A percentile compares a stretch with the other conserved stretches of the same genome.
phyloP scores from a whole-genome alignment of 148 eudicot species.

The Agrostemma githago region DNA sequence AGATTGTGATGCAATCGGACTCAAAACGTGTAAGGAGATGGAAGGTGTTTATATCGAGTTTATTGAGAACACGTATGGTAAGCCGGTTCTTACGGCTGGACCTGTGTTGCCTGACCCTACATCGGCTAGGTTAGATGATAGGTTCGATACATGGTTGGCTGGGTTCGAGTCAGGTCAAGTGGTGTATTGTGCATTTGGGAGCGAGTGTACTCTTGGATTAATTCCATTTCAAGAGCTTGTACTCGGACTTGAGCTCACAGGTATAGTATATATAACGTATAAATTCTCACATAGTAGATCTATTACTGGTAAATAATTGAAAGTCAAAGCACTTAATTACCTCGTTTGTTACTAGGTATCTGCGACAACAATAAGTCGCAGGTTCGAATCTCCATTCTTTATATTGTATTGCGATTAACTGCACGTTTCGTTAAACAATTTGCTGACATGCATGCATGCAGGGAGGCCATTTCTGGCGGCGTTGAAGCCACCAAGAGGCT shows the following conservation, averaged over 20 bases:
- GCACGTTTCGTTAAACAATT: too few species aligned
- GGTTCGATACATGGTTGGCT: constrained; percentile 32
- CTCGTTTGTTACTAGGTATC: too few species aligned
- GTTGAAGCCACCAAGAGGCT: neutral
- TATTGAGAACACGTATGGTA: constrained; percentile 4
- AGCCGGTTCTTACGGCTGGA: constrained; percentile 30
- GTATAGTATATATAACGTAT: too few species aligned
- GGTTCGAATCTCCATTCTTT: too few species aligned
- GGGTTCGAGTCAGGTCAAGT: constrained; percentile 25
- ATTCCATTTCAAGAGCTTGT: constrained; percentile 38
- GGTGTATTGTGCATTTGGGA: constrained; percentile 47
- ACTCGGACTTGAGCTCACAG: constrained; percentile 47
- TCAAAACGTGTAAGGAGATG: constrained; percentile 31
- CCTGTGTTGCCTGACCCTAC: constrained; percentile 30
- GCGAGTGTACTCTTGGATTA: too few species aligned
- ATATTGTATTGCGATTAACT: too few species aligned
- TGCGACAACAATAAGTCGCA: too few species aligned
- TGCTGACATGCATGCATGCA: too few species aligned
- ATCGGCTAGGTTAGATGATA: constrained; percentile 26
- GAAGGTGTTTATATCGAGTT: constrained; percentile 27
- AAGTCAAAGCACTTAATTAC: too few species aligned
- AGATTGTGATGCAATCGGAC: constrained; percentile 19
- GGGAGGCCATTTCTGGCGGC: neutral
- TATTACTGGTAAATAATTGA: too few species aligned
- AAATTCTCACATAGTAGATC: too few species aligned